Conservation (phyloP, 805 yeast species). For the Hanseniaspora taiwanica region DNA sequence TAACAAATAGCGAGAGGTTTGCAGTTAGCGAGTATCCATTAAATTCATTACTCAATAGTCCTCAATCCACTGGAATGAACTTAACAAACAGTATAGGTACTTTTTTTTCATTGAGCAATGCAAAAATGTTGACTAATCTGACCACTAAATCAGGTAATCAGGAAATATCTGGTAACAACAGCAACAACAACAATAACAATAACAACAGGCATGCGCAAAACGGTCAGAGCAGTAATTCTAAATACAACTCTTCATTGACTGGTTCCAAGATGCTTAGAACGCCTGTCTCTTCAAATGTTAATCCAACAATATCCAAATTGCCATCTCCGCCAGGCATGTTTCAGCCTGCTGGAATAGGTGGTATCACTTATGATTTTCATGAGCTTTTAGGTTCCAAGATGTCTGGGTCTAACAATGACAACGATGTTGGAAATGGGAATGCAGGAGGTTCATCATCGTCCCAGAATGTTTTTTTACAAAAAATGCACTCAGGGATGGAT, state of each 20-base stretch:
- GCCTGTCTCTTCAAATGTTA: slow-evolving; percentile 7
- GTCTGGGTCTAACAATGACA: neutral
- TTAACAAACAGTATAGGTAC: slow-evolving; percentile 18
- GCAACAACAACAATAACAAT: slow-evolving; percentile 17
- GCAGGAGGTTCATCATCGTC: too few species aligned
- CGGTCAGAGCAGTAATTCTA: slow-evolving; percentile 6
- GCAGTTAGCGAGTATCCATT: slow-evolving; percentile 9
- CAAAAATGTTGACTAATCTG: slow-evolving; percentile 4
- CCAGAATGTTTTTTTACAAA: too few species aligned
- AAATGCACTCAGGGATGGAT: too few species aligned
- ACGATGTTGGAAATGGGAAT: neutral
- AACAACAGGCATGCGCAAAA: slow-evolving; percentile 7
- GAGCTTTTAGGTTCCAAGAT: slow-evolving; percentile 14
- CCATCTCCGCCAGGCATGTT: slow-evolving; percentile 13
- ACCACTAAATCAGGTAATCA: slow-evolving; percentile 1
- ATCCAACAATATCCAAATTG: slow-evolving; percentile 8
- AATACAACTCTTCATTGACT: slow-evolving; percentile 7
- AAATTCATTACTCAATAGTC: neutral
- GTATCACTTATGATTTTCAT: slow-evolving; percentile 20
- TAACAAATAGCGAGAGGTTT: slow-evolving; percentile 18
- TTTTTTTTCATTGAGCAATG: slow-evolving; percentile 11
- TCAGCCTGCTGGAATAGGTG: slow-evolving; percentile 21
- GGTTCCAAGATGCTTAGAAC: slow-evolving; percentile 3
- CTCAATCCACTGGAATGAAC: slow-evolving; percentile 15
- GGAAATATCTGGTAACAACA: slow-evolving; percentile 5